These are phyloP conservation scores for Penicillium sp. DNA, from an alignment of 2,329 filamentous ascomycete species.

Conservation along the genomic window DNA sequence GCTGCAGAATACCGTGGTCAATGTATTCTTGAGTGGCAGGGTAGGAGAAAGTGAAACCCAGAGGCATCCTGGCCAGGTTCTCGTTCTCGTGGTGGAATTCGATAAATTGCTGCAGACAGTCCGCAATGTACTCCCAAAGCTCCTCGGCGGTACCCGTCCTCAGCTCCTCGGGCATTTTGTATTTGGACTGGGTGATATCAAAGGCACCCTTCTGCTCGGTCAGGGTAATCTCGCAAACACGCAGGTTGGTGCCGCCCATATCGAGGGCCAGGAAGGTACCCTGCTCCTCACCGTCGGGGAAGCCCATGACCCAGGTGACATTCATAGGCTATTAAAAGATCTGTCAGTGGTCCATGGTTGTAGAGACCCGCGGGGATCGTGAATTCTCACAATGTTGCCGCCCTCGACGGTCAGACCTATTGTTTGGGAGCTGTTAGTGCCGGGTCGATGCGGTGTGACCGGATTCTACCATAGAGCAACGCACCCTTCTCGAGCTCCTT, in stretches of 20 bases:
- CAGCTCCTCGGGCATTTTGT: constrained; percentile 90
- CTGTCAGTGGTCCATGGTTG: constrained; percentile 25
- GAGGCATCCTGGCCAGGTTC: constrained; percentile 67
- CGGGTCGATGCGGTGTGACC: not conserved
- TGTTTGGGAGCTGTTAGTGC: constrained; percentile 18
- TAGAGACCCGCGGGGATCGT: not conserved
- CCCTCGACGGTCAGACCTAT: constrained; percentile 82
- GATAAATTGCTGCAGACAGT: constrained; percentile 89
- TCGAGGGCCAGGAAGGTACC: constrained; percentile 89
- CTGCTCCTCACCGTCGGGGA: constrained; percentile 84
- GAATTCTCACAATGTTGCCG: constrained; percentile 79
- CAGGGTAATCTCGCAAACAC: constrained; percentile 90
- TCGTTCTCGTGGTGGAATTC: constrained; percentile 77
- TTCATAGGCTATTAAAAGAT: constrained; percentile 81
- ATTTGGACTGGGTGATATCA: constrained; percentile 95
- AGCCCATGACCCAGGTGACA: constrained; percentile 92
- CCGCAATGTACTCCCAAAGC: constrained; percentile 93
- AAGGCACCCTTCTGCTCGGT: constrained; percentile 88
- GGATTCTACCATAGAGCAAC: constrained; percentile 25
- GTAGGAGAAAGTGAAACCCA: constrained; percentile 97
- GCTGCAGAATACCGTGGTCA: constrained; percentile 87
- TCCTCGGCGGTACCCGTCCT: constrained; percentile 84
- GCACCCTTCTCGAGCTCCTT: constrained; percentile 83
- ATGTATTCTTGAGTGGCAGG: constrained; percentile 93
- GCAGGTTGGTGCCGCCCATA: constrained; percentile 94